These are phyloP conservation scores for Phaeoacremonium minimum DNA, from an alignment of 2,329 filamentous ascomycete species.

Conservation along the genomic window DNA sequence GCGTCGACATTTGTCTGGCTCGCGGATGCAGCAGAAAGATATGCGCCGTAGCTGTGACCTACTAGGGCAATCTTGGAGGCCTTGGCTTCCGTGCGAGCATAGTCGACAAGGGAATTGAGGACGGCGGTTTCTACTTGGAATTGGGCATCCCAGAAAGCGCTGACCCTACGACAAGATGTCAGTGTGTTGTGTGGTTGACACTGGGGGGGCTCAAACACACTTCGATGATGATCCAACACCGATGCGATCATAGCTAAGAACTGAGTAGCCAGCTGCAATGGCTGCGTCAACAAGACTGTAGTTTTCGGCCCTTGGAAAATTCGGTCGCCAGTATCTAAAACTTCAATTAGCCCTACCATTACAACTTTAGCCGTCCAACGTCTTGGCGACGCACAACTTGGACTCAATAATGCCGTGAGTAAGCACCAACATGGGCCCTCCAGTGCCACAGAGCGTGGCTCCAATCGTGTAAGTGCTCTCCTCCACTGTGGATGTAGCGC, in stretches of 20 bases:
- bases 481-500: conserved; percentile 13
- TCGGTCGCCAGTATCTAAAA: conserved; percentile 22
- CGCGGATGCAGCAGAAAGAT: conserved; percentile 17
- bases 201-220: conserved; percentile 6
- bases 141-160: conserved; percentile 19
- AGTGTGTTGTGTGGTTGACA: neutral
- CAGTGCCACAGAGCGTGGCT: conserved; percentile 20
- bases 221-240: conserved; percentile 24
- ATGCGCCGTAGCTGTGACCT: conserved; percentile 24
- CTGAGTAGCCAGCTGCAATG: conserved; percentile 19
- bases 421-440: conserved; percentile 16
- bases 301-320: conserved; percentile 11
- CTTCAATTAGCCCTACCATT: no score
- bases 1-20: conserved; percentile 14
- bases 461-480: conserved; percentile 18
- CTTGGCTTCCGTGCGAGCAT: conserved; percentile 13
- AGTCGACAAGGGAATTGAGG: conserved; percentile 18
- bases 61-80: conserved; percentile 20
- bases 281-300: conserved; percentile 21
- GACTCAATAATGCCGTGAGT: conserved; percentile 25
- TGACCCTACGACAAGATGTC: conserved; percentile 9
- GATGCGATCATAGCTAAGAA: conserved; percentile 25
- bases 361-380: no score
- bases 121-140: conserved; percentile 24
- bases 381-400: conserved; percentile 17